Percentiles rank a stretch among this genome's conserved stretches.
Conservation (phyloP, 371 early-diverging fungal species). For the Mortierella sp. region DNA sequence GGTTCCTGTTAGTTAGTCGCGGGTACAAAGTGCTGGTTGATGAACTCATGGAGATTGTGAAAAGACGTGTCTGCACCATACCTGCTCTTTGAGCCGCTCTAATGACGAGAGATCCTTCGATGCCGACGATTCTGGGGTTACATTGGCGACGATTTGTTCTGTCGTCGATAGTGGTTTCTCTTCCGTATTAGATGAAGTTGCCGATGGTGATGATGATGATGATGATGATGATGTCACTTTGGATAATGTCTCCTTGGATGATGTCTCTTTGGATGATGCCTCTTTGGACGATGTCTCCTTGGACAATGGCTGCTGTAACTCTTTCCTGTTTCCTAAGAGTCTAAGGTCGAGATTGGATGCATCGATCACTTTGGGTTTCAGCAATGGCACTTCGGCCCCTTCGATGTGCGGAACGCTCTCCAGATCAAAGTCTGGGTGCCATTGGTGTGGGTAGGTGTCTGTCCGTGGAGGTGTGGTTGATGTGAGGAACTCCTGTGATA, state of each 20-base stretch:
- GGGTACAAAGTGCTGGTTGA: no score
- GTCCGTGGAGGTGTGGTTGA: constrained; percentile 34
- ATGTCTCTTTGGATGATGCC: not conserved
- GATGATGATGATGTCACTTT: not conserved
- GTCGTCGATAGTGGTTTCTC: not conserved
- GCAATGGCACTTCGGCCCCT: constrained; percentile 26
- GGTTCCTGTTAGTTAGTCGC: no score
- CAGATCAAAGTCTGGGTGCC: constrained; percentile 49
- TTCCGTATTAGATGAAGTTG: constrained; percentile 1
- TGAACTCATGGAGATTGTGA: no score
- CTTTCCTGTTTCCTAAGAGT: constrained; percentile 10
- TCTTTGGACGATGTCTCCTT: not conserved
- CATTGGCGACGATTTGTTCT: constrained; percentile 1
- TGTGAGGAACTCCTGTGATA: constrained; percentile 24
- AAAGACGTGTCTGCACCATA: constrained; percentile 2
- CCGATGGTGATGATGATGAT: no score
- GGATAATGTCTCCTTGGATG: not conserved
- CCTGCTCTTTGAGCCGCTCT: constrained; percentile 45
- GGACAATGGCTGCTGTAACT: not conserved
- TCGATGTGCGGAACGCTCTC: constrained; percentile 35
- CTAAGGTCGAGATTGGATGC: constrained; percentile 18
- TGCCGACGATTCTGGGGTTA: constrained; percentile 2
- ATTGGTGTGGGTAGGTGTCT: constrained; percentile 34
- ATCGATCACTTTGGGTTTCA: constrained; percentile 29
- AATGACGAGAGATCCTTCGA: constrained; percentile 22